These are phyloP conservation scores for Irpex sp. DNA, from an alignment of 1,284 basidiomycete genomes.

Conservation along the genomic window DNA sequence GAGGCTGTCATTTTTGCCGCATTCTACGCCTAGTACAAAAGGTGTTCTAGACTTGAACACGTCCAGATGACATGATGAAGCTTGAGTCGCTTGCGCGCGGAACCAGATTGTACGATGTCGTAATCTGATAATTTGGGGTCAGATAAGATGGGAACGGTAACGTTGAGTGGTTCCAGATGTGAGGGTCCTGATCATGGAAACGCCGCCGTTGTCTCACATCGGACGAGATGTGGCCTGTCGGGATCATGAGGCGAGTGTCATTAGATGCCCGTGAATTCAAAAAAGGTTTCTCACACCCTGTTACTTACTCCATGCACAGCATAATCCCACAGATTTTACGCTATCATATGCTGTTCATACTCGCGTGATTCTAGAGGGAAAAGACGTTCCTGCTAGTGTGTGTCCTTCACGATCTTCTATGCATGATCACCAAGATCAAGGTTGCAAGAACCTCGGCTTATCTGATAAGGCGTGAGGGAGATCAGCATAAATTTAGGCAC, in stretches of 20 bases:
- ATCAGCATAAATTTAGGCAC: not conserved
- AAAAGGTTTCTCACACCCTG: not conserved
- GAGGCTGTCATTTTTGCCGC: no score
- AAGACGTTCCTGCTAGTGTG: not conserved
- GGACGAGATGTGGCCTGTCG: not conserved
- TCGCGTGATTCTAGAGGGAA: not conserved
- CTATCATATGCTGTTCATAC: not conserved
- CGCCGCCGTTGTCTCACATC: not conserved
- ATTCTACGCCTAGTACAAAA: no score
- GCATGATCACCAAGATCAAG: not conserved
- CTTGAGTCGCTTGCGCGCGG: not conserved
- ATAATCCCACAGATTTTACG: not conserved
- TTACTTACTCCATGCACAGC: not conserved
- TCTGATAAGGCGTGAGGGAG: not conserved
- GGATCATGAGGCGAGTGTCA: not conserved
- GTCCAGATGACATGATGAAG: no score
- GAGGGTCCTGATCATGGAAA: not conserved
- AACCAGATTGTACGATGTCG: not conserved
- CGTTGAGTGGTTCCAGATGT: not conserved
- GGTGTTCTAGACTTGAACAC: no score
- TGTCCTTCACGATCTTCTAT: not conserved
- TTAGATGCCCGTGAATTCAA: not conserved
- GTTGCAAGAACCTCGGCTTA: not conserved
- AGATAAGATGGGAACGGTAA: not conserved
- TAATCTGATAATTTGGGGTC: not conserved